Conservation (phyloP, 306 rosid species). For the Echinosophora koreensis region DNA sequence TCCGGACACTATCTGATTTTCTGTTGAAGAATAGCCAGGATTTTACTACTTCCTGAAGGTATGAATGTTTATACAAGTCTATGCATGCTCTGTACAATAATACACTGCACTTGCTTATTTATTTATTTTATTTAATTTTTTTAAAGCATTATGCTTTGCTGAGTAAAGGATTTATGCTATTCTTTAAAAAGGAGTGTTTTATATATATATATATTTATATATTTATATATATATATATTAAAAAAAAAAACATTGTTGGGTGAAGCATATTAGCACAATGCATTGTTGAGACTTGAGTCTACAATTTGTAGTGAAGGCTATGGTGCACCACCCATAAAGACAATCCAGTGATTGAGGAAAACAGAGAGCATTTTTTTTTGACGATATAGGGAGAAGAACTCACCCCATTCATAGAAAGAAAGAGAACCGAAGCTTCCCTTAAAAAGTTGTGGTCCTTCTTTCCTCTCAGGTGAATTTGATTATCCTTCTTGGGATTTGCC, state of each 20-base stretch:
- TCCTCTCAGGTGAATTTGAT: no score
- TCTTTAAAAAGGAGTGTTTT: neutral
- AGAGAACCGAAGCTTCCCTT: no score
- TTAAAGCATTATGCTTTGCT: neutral
- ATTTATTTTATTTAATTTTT: neutral
- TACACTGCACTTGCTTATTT: neutral
- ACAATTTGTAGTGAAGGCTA: neutral
- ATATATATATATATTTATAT: neutral
- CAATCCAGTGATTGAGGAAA: neutral
- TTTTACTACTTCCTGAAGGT: slow-evolving; percentile 14
- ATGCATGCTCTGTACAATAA: neutral
- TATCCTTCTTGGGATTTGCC: no score
- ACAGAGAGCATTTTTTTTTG: no score
- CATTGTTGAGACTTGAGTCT: slow-evolving; percentile 16
- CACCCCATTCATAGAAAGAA: no score
- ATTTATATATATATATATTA: neutral
- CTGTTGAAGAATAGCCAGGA: neutral
- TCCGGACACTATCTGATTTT: slow-evolving; percentile 19
- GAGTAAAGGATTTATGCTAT: slow-evolving; percentile 12
- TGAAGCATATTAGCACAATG: slow-evolving; percentile 11
- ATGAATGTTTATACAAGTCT: neutral
- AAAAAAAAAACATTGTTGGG: neutral
- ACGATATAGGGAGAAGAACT: no score
- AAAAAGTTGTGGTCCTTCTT: no score
- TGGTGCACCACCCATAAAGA: no score